phyloP scores from a whole-genome alignment of 495 filamentous ascomycete genomes.

The Penicillium antarcticum region DNA sequence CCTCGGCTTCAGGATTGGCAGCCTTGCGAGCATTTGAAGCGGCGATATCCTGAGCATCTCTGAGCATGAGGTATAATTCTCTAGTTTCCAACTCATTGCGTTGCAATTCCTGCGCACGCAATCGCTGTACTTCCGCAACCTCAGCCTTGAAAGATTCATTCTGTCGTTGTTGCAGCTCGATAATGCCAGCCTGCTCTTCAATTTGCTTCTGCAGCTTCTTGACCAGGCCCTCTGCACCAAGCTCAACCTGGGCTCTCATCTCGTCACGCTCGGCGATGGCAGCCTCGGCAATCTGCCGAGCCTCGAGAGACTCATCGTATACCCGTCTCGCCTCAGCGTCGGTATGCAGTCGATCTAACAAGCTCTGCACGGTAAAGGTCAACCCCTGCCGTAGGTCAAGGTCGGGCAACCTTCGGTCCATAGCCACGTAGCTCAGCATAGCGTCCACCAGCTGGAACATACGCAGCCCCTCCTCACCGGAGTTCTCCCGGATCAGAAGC shows the following conservation, averaged over 20 bases:
- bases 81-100: constrained; percentile 93
- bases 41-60: constrained; percentile 95
- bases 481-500: constrained; percentile 88
- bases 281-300: constrained; percentile 87
- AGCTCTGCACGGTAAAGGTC: constrained; percentile 93
- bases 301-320: constrained; percentile 84
- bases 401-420: constrained; percentile 93
- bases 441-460: constrained; percentile 98
- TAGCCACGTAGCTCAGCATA: constrained; percentile 98
- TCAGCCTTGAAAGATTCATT: constrained; percentile 85
- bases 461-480: constrained; percentile 83
- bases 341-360: constrained; percentile 93
- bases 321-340: constrained; percentile 91
- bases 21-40: constrained; percentile 76
- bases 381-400: constrained; percentile 96
- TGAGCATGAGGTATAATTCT: constrained; percentile 96
- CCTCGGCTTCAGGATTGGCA: constrained; percentile 38
- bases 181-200: constrained; percentile 85
- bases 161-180: constrained; percentile 82
- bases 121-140: constrained; percentile 77
- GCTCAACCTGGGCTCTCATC: constrained; percentile 85
- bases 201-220: constrained; percentile 89
- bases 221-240: constrained; percentile 92
- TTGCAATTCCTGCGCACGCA: constrained; percentile 89
- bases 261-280: constrained; percentile 96